Percentiles rank a stretch among this genome's conserved stretches.
Evolutionary conservation across 169 alveolate genomes (phyloP).

Genomic region (Hepatocystis sp.): DNA sequence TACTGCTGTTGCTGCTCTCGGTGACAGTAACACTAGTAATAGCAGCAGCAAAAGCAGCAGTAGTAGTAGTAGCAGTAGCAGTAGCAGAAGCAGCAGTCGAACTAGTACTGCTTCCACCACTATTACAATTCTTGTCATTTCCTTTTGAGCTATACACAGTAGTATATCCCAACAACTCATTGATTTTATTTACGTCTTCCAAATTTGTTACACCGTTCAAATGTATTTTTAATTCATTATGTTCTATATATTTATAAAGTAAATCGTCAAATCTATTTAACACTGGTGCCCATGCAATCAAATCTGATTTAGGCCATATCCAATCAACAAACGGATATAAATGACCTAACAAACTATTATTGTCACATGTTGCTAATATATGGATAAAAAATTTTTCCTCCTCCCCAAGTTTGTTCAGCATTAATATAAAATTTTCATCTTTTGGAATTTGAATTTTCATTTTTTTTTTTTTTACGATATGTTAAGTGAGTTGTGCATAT

Average conservation of each 20-base stretch:
- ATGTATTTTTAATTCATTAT: slow-evolving; percentile 55
- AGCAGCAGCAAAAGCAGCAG: no score
- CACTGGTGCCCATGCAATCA: slow-evolving; percentile 87
- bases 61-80: not conserved
- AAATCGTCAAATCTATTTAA: slow-evolving; percentile 85
- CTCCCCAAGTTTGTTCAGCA: slow-evolving; percentile 81
- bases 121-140: not conserved
- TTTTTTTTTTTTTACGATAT: no score
- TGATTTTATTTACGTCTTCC: slow-evolving; percentile 3
- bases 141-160: not conserved
- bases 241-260: slow-evolving; percentile 73
- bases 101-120: not conserved
- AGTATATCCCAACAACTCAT: not conserved
- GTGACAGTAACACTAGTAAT: no score
- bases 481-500: no score
- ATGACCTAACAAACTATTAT: slow-evolving; percentile 76
- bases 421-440: slow-evolving; percentile 85
- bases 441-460: slow-evolving; percentile 87
- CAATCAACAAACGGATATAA: slow-evolving; percentile 84
- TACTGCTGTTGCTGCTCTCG: no score
- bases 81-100: not conserved
- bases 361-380: slow-evolving; percentile 78
- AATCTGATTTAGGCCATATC: slow-evolving; percentile 87
- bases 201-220: slow-evolving; percentile 18
- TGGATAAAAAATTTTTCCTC: slow-evolving; percentile 83